A percentile compares a stretch with the other conserved stretches of the same genome.
Evolutionary conservation across 257 asterid genomes (phyloP).

Genomic region (Leonotis leonurus): DNA sequence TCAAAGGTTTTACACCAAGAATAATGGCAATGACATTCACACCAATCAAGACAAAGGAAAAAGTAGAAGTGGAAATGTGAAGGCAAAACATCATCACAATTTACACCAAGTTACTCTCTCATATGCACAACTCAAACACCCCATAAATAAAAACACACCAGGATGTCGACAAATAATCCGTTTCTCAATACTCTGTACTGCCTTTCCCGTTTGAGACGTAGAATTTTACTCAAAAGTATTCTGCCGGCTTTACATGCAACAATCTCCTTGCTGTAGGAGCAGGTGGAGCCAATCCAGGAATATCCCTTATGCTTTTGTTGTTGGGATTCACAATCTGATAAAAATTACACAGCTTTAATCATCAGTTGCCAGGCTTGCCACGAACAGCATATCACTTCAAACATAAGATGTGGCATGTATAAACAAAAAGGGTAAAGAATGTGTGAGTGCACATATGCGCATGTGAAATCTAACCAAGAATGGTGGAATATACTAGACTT

Average conservation of each 20-base stretch:
- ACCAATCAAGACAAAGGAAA: slow-evolving; percentile 4
- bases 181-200: neutral
- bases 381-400: neutral
- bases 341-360: slow-evolving; percentile 12
- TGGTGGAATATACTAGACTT: neutral
- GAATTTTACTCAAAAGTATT: slow-evolving; percentile 19
- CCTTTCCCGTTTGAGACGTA: neutral
- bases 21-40: slow-evolving; percentile 12
- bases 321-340: slow-evolving; percentile 73
- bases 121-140: slow-evolving; percentile 32
- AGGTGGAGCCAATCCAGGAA: slow-evolving; percentile 98
- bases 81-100: slow-evolving; percentile 16
- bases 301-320: slow-evolving; percentile 76
- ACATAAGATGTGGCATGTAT: neutral
- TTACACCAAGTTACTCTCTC: slow-evolving; percentile 30
- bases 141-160: slow-evolving; percentile 11
- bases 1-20: slow-evolving; percentile 15
- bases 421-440: neutral
- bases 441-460: neutral
- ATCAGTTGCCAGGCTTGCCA: slow-evolving; percentile 3
- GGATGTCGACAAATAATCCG: slow-evolving; percentile 1
- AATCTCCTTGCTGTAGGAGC: slow-evolving; percentile 85
- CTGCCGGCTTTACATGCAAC: slow-evolving; percentile 39
- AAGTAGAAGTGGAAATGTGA: neutral
- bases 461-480: neutral